These are phyloP conservation scores for Talaromyces rugulosus DNA, from an alignment of 2,329 filamentous ascomycete genomes.

Conservation along the genomic window DNA sequence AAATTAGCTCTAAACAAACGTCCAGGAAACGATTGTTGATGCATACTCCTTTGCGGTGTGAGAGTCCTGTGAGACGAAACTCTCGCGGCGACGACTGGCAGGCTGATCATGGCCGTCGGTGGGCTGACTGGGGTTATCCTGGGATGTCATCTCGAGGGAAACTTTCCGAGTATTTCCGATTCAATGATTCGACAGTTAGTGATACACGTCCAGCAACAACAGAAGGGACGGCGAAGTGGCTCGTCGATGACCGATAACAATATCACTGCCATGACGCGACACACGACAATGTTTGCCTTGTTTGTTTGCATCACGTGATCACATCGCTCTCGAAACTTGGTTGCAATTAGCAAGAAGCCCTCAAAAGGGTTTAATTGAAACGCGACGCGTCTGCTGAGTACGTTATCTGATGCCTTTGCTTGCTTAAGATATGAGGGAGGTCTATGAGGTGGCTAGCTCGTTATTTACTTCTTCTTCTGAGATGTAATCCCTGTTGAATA, in stretches of 20 bases:
- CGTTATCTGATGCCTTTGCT: background rate
- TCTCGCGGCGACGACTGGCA: conserved; percentile 28
- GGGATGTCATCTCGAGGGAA: conserved; percentile 18
- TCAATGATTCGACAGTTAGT: background rate
- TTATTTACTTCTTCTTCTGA: background rate
- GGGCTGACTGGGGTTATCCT: conserved; percentile 11
- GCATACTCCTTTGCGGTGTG: conserved; percentile 68
- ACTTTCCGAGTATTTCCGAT: background rate
- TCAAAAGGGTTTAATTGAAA: background rate
- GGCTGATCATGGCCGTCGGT: conserved; percentile 11
- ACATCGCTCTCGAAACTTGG: background rate
- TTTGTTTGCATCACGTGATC: background rate
- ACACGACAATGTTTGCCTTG: background rate
- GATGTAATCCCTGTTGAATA: background rate
- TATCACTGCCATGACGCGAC: background rate
- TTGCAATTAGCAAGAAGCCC: background rate
- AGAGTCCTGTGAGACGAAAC: conserved; percentile 53
- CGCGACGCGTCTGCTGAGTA: background rate
- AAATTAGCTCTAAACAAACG: conserved; percentile 14
- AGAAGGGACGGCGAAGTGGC: background rate
- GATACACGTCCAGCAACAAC: background rate
- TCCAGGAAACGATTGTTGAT: background rate
- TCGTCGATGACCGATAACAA: background rate
- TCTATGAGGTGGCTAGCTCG: background rate
- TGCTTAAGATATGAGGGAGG: background rate